phyloP scores from a whole-genome alignment of 179 eudicot genomes.

The Spinacia oleracea region DNA sequence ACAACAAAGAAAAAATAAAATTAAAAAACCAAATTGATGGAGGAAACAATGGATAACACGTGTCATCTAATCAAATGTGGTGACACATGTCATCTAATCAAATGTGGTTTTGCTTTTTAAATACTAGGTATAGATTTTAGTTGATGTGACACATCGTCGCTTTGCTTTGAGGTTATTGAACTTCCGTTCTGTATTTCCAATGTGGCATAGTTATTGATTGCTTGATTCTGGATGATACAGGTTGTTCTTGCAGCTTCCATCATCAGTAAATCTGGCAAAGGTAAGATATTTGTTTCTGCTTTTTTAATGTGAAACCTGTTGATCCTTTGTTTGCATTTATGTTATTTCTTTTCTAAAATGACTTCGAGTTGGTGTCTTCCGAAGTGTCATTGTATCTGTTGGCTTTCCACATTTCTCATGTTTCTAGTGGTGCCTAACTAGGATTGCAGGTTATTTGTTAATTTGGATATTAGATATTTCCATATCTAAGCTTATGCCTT shows the following conservation, averaged over 20 bases:
- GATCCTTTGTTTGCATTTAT: not conserved
- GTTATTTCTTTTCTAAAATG: not conserved
- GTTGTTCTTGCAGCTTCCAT: slow-evolving; percentile 85
- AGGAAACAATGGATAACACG: too few relatives aligned
- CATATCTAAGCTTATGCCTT: not conserved
- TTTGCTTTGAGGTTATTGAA: not conserved
- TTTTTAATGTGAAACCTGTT: not conserved
- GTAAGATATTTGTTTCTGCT: slow-evolving; percentile 28
- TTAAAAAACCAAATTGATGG: too few relatives aligned
- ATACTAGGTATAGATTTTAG: too few relatives aligned
- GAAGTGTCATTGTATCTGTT: not conserved
- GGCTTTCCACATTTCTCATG: not conserved
- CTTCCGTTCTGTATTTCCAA: not conserved
- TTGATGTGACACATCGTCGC: not conserved
- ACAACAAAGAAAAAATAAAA: too few relatives aligned
- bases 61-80: too few relatives aligned
- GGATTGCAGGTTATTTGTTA: not conserved
- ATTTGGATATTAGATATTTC: not conserved
- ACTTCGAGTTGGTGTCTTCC: not conserved
- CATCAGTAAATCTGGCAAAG: slow-evolving; percentile 80
- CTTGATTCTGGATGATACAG: slow-evolving; percentile 31
- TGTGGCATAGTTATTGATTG: not conserved
- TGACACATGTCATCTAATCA: too few relatives aligned
- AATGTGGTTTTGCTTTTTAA: too few relatives aligned
- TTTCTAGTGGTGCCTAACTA: not conserved